Conservation (phyloP, 1,284 basidiomycete genomes). For the Anthracocystis walkeri region DNA sequence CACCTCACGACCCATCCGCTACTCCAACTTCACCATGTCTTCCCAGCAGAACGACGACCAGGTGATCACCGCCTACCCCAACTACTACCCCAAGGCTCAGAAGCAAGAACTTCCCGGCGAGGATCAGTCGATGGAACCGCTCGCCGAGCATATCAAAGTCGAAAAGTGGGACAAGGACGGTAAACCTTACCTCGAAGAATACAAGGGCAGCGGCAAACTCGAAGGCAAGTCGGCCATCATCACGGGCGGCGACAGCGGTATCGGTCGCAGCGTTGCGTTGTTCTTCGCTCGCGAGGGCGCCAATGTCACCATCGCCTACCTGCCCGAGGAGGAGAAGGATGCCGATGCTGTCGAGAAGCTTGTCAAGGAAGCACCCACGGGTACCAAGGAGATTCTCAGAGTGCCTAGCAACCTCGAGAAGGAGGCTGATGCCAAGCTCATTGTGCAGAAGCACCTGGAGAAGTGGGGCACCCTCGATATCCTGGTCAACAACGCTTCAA, state of each 20-base stretch:
- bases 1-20: background rate
- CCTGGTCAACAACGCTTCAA: constrained; percentile 76
- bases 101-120: constrained; percentile 54
- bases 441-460: constrained; percentile 74
- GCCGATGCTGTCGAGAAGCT: constrained; percentile 50
- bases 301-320: constrained; percentile 77
- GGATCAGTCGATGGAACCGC: constrained; percentile 65
- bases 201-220: constrained; percentile 73
- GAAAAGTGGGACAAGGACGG: constrained; percentile 76
- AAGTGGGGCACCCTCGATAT: constrained; percentile 63
- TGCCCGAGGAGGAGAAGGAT: constrained; percentile 76
- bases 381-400: constrained; percentile 70
- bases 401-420: constrained; percentile 72
- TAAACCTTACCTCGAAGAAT: constrained; percentile 75
- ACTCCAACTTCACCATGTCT: constrained; percentile 33
- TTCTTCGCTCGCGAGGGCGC: constrained; percentile 77
- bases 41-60: constrained; percentile 32
- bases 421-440: constrained; percentile 69
- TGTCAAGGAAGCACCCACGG: constrained; percentile 53
- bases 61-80: constrained; percentile 59
- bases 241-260: constrained; percentile 75
- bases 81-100: constrained; percentile 55
- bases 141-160: constrained; percentile 74
- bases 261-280: constrained; percentile 75
- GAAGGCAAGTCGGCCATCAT: constrained; percentile 76